phyloP scores from a whole-genome alignment of 768 basidiomycete genomes.

The Cystobasidium tubakii region DNA sequence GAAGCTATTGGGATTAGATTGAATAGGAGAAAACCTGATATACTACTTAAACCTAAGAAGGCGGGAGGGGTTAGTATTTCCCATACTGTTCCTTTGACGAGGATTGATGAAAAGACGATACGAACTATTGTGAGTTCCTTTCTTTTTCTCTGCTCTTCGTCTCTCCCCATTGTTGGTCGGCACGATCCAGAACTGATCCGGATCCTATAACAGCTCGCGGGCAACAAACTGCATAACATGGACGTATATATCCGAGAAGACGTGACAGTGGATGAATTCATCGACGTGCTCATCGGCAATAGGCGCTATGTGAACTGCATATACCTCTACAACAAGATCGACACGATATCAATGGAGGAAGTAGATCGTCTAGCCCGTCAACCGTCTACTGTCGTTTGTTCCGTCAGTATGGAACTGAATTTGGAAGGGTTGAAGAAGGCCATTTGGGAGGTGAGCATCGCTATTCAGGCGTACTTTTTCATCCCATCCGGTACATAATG shows the following conservation, averaged over 20 bases:
- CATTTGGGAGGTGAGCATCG: slow-evolving; percentile 51
- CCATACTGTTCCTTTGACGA: slow-evolving; percentile 79
- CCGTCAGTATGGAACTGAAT: slow-evolving; percentile 88
- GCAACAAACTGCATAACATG: slow-evolving; percentile 46
- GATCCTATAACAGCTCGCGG: slow-evolving; percentile 56
- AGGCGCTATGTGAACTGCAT: slow-evolving; percentile 93
- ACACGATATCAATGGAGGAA: slow-evolving; percentile 60
- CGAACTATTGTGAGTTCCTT: slow-evolving; percentile 84
- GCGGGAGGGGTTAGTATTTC: slow-evolving; percentile 61
- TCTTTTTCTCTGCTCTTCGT: slow-evolving; percentile 49
- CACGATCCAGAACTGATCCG: not conserved
- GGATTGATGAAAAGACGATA: slow-evolving; percentile 90
- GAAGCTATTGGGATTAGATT: slow-evolving; percentile 94
- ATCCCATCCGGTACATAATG: slow-evolving; percentile 45
- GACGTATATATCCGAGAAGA: slow-evolving; percentile 95
- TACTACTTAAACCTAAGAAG: slow-evolving; percentile 87
- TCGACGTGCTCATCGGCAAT: slow-evolving; percentile 93
- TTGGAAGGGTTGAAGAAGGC: slow-evolving; percentile 53
- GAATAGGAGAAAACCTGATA: slow-evolving; percentile 80
- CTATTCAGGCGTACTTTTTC: slow-evolving; percentile 27
- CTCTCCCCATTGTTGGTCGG: not conserved
- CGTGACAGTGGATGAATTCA: slow-evolving; percentile 78
- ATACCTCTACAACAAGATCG: slow-evolving; percentile 74
- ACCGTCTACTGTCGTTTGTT: slow-evolving; percentile 84
- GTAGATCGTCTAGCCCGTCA: slow-evolving; percentile 75